phyloP scores from a whole-genome alignment of 176 grass and related monocot genomes.

The Thinopyrum elongatum region DNA sequence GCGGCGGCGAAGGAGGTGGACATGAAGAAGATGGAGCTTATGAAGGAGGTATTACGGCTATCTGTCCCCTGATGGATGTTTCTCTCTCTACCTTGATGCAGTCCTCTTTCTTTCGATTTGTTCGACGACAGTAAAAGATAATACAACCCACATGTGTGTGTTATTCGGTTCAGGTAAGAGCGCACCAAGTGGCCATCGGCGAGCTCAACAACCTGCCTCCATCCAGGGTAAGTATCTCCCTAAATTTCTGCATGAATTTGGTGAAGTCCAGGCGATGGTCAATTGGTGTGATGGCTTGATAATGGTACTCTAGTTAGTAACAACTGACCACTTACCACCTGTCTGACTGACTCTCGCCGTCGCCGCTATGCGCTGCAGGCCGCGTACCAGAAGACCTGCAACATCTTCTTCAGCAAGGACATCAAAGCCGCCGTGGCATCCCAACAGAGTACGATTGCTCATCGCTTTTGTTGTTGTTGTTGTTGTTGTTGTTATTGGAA shows the following conservation, averaged over 20 bases:
- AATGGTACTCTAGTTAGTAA: no score
- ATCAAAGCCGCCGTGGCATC: constrained; percentile 19
- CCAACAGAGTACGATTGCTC: constrained; percentile 36
- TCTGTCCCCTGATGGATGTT: no score
- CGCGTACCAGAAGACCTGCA: constrained; percentile 41
- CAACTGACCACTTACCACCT: neutral
- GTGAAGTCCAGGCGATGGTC: neutral
- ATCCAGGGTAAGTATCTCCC: constrained; percentile 42
- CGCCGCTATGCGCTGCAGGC: no score
- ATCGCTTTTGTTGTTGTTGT: neutral
- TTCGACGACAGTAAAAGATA: neutral
- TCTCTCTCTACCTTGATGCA: neutral
- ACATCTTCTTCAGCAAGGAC: constrained; percentile 42
- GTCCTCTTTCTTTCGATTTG: constrained; percentile 9
- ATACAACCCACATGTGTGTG: neutral
- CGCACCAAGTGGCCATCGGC: constrained; percentile 55
- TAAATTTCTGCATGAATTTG: neutral
- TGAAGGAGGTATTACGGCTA: constrained; percentile 26
- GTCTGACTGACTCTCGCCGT: no score
- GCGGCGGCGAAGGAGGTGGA: constrained; percentile 12
- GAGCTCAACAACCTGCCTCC: constrained; percentile 51
- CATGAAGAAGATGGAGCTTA: constrained; percentile 29
- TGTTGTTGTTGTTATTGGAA: neutral
- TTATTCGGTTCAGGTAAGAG: constrained; percentile 39
- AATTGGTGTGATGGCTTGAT: neutral